Evolutionary conservation across 1,284 basidiomycete species (phyloP), one percentile per base, ranked within the genome.

Genomic region (Tilletia walkeri): DNA sequence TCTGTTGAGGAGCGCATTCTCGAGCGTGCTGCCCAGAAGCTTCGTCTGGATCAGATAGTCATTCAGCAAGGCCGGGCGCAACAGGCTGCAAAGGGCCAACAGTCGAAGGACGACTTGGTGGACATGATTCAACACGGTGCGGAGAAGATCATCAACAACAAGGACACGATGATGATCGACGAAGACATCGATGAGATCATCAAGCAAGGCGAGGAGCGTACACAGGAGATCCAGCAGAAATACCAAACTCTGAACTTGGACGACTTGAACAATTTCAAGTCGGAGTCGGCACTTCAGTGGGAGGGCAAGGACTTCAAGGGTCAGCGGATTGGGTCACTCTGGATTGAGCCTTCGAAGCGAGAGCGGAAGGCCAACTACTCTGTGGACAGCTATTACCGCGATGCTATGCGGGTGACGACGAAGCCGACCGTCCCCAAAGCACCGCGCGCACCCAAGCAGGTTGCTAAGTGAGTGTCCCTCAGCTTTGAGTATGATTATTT

Each of bases 61-160:
- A 99, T 99, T 75, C 95, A 99, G 84, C 95, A 99, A 82, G 95
- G 95, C 2, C 88, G 95, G 59, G 85, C 87, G 2, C 86, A 87
- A 50, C 84, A 83, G 48, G 87, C 88, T 73, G 79, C 85, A 87
- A 24, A 93, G 68, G 59, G 85, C 88, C 92, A 91, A 67, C 93
- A 93, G 41, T 94, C 91, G 86, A 99, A 99, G 86, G 96, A 98
- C 59, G 96, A 99, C 72, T 87, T 99, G 16, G 87, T 98, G 24
- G 95, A 98, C 81, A 99, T 99, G 94, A 99, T 99, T 75, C 91
- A 95, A 30, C 94, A 96, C 82, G 96, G 96, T 24, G 95, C 95
- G 0, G 95, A 99, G 83, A 92, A 93, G 85, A 98, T 99, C 74
- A 95, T 98, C 84, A 95, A 91, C 81, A 87, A 89, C 24, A 85